phyloP scores from a whole-genome alignment of 2,329 filamentous ascomycete species.

The Ophiocordyceps australis region DNA sequence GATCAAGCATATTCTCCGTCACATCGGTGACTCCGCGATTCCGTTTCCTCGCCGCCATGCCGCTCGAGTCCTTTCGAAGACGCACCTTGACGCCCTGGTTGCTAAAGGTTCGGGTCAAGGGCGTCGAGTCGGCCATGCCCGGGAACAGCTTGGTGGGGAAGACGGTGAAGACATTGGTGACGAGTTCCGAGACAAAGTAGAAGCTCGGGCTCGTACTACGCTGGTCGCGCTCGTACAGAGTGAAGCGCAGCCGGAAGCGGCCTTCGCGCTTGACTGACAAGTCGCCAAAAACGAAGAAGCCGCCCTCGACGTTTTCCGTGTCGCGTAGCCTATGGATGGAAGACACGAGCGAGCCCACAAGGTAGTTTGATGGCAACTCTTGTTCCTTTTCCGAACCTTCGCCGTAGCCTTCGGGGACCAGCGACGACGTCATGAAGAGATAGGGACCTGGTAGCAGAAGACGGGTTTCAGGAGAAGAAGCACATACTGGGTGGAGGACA shows the following conservation, averaged over 20 bases:
- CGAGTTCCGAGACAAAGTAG: slow-evolving; percentile 9
- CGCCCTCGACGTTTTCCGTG: slow-evolving; percentile 56
- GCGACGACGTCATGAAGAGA: slow-evolving; percentile 25
- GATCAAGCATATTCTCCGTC: slow-evolving; percentile 4
- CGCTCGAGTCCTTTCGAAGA: slow-evolving; percentile 65
- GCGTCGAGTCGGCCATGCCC: slow-evolving; percentile 67
- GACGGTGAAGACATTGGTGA: slow-evolving; percentile 48
- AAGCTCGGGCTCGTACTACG: slow-evolving; percentile 6
- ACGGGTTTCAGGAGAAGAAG: not conserved
- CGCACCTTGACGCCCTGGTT: slow-evolving; percentile 75
- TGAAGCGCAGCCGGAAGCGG: slow-evolving; percentile 56
- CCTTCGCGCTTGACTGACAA: slow-evolving; percentile 63
- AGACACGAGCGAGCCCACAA: slow-evolving; percentile 59
- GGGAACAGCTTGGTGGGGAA: slow-evolving; percentile 51
- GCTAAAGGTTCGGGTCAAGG: slow-evolving; percentile 63
- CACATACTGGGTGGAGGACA: too few species aligned
- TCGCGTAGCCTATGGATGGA: slow-evolving; percentile 73
- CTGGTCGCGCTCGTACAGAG: slow-evolving; percentile 36
- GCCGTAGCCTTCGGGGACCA: slow-evolving; percentile 22
- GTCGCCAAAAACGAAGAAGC: slow-evolving; percentile 84
- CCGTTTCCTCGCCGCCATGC: slow-evolving; percentile 28
- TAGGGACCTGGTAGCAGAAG: slow-evolving; percentile 20
- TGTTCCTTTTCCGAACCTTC: slow-evolving; percentile 13
- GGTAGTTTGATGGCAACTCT: slow-evolving; percentile 22
- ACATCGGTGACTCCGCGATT: slow-evolving; percentile 10